Conservation (phyloP, 2,329 filamentous ascomycete genomes). For the Thielaviopsis musarum region DNA sequence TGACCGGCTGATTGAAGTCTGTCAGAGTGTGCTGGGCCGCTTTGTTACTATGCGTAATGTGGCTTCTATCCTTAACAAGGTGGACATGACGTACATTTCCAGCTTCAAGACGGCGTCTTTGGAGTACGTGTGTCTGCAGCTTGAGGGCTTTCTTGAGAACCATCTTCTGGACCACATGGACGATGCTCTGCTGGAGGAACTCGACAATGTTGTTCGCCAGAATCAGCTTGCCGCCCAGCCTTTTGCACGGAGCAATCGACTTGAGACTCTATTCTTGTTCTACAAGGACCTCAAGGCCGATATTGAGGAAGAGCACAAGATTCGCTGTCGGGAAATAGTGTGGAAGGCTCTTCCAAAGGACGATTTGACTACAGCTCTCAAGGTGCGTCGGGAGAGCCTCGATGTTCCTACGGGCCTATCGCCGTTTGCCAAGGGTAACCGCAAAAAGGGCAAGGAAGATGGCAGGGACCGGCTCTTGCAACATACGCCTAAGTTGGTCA, state of each 20-base stretch:
- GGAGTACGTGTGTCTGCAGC: conserved; percentile 80
- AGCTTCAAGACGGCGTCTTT: conserved; percentile 78
- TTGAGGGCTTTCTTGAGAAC: conserved; percentile 86
- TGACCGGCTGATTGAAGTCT: conserved; percentile 75
- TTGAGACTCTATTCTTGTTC: conserved; percentile 38
- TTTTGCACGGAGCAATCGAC: conserved; percentile 58
- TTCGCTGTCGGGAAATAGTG: conserved; percentile 60
- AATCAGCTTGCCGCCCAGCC: conserved; percentile 70
- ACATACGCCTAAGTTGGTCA: background rate
- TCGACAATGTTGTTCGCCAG: conserved; percentile 63
- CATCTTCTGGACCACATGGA: conserved; percentile 75
- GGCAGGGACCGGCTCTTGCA: background rate
- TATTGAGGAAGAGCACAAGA: conserved; percentile 50
- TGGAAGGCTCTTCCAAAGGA: conserved; percentile 47
- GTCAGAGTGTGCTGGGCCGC: conserved; percentile 65
- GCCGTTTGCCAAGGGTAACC: conserved; percentile 25
- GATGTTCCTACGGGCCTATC: background rate
- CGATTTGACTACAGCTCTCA: conserved; percentile 26
- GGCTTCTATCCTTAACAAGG: conserved; percentile 66
- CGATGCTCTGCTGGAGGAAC: conserved; percentile 60
- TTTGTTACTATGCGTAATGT: conserved; percentile 82
- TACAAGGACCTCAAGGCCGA: conserved; percentile 46
- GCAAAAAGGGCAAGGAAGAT: conserved; percentile 27
- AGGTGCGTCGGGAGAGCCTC: conserved; percentile 21
- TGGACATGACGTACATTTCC: conserved; percentile 66